Conservation (phyloP, 345 rosid species). For the Pugionium cornutum region DNA sequence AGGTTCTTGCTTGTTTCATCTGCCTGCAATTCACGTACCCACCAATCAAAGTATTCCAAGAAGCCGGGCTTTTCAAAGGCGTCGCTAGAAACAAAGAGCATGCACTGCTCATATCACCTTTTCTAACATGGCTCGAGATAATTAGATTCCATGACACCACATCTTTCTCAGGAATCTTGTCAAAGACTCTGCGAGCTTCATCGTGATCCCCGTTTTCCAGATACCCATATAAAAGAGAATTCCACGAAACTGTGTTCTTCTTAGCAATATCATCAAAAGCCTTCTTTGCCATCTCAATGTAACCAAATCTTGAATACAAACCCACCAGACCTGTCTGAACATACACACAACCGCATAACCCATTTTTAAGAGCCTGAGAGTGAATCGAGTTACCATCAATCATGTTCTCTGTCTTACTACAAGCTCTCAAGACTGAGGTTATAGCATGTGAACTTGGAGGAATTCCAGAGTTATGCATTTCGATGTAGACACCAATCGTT, state of each 20-base stretch:
- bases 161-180: conserved; percentile 58
- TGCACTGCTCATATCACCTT: conserved; percentile 51
- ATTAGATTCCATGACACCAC: conserved; percentile 67
- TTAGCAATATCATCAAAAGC: conserved; percentile 53
- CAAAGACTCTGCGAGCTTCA: conserved; percentile 53
- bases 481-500: conserved; percentile 46
- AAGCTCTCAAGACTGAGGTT: conserved; percentile 63
- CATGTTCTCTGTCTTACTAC: conserved; percentile 47
- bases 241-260: conserved; percentile 72
- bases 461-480: conserved; percentile 53
- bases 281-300: conserved; percentile 50
- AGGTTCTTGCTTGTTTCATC: conserved; percentile 48
- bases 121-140: conserved; percentile 57
- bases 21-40: conserved; percentile 52
- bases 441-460: conserved; percentile 57
- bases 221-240: conserved; percentile 61
- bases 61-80: conserved; percentile 59
- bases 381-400: conserved; percentile 51
- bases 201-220: conserved; percentile 48
- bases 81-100: conserved; percentile 51
- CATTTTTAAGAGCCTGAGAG: conserved; percentile 53
- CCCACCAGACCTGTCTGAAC: conserved; percentile 72
- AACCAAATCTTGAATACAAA: conserved; percentile 58
- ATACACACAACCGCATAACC: conserved; percentile 60
- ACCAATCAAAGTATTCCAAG: conserved; percentile 73